Evolutionary conservation across 495 filamentous ascomycete species (phyloP), one percentile per base, ranked within the genome.

Genomic region (Pyronema omphalodes): DNA sequence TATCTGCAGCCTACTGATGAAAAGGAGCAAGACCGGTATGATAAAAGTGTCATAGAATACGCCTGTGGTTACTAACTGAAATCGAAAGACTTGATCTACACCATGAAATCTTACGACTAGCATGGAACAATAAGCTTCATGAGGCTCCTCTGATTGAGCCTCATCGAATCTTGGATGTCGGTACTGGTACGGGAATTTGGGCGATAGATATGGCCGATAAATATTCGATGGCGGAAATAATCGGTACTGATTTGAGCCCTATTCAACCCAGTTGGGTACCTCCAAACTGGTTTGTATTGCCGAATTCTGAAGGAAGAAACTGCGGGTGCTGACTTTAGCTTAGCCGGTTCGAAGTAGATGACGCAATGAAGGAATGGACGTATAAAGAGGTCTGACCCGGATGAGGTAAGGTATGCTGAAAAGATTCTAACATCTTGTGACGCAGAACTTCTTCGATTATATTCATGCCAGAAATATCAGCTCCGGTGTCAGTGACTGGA

Each of bases 341-440:
- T 54, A 57, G 66, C 34, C 60, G 64, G 7, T 73, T 71, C 55
- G 65, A 67, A 34, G 57, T 73, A 34, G 70, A 73, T 44, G 70
- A 73, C 51, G 60, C 68, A 51, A 68, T 71, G 56, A 51, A 40
- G 17, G 60, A 64, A 19, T 73, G 69, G 70, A 57, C 58, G 1
- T 71, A 61, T 52, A 47, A 57, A 1, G 50, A 52, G 44, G 57
- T 50, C 6, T 36, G 44, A 6, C 7, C 12, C 47, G 36, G 29
- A 7, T 3, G 1, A 8, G 36, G 35, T 15, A 23, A 8, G 29
- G 11, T 41, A 2, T 1, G 29, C 8, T 36, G 12, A n/a, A 17
- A 3, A 36, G 12, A 11, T 3, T 4, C 47, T 35, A 12, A 23
- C 3, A 50, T 12, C 15, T 41, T 17, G 15, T 17, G 15, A 1